phyloP scores from a whole-genome alignment of 176 grass and related monocot species.

The Oryza officinalis region DNA sequence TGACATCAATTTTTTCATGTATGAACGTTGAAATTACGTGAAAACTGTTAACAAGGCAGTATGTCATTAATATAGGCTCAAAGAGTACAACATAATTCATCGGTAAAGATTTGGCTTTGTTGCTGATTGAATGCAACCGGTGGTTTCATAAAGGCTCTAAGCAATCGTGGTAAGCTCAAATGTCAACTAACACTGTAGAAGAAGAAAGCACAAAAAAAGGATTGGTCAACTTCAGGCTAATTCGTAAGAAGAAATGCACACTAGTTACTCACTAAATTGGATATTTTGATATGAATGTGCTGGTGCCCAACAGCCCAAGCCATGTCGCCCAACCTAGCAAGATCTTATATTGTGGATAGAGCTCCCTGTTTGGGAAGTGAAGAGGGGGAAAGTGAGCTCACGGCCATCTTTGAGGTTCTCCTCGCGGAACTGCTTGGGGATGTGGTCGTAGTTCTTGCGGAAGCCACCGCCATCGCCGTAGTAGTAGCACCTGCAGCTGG shows the following conservation, averaged over 20 bases:
- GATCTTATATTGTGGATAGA: neutral
- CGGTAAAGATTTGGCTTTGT: no score
- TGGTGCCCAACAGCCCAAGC: neutral
- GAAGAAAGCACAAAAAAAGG: neutral
- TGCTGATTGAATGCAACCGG: neutral
- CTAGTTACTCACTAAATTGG: neutral
- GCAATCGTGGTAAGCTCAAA: neutral
- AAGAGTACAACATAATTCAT: no score
- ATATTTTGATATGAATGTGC: neutral
- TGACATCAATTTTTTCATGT: neutral
- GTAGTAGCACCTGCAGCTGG: constrained; percentile 32
- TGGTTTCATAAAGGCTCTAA: neutral
- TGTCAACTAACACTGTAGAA: neutral
- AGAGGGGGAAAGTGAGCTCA: constrained; percentile 31
- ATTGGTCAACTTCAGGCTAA: neutral
- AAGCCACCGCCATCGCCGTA: constrained; percentile 32
- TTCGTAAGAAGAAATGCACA: neutral
- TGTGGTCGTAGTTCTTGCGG: constrained; percentile 63
- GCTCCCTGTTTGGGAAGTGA: neutral
- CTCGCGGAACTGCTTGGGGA: constrained; percentile 81
- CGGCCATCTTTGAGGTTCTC: constrained; percentile 78
- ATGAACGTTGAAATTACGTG: neutral
- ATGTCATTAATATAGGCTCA: neutral
- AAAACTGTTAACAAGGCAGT: neutral
- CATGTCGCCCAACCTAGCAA: neutral